phyloP scores from a whole-genome alignment of 2,329 filamentous ascomycete species.

The Fusarium compactum region DNA sequence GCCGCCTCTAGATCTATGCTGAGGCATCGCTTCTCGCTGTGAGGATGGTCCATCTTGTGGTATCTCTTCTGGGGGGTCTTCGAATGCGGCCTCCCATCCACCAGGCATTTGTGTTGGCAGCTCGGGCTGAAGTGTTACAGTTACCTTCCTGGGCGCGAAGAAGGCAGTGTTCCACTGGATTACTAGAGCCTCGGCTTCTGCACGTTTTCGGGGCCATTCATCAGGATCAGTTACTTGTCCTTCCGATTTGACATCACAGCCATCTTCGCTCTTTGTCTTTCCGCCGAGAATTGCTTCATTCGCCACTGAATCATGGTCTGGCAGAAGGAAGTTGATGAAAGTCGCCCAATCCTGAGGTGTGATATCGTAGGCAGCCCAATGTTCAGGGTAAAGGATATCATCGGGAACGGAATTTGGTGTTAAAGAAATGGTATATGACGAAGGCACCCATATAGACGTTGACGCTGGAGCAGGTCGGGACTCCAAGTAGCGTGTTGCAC shows the following conservation, averaged over 20 bases:
- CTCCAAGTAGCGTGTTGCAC: constrained; percentile 58
- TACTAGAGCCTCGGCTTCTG: constrained; percentile 57
- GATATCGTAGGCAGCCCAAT: constrained; percentile 59
- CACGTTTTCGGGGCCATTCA: constrained; percentile 43
- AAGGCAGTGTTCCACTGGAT: constrained; percentile 69
- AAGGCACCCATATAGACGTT: constrained; percentile 41
- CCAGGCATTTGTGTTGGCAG: constrained; percentile 45
- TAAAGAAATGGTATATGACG: constrained; percentile 54
- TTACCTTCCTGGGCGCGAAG: constrained; percentile 64
- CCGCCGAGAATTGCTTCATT: constrained; percentile 64
- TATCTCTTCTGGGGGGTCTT: constrained; percentile 33
- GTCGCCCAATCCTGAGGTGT: constrained; percentile 68
- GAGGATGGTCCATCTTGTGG: constrained; percentile 22
- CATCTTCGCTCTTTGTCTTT: constrained; percentile 60
- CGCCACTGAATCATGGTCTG: constrained; percentile 57
- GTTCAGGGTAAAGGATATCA: constrained; percentile 58
- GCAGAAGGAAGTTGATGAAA: constrained; percentile 68
- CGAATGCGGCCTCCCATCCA: constrained; percentile 39
- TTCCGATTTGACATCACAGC: constrained; percentile 44
- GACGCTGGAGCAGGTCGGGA: constrained; percentile 54
- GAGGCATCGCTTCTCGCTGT: constrained; percentile 22
- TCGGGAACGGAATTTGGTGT: constrained; percentile 53
- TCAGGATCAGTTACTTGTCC: constrained; percentile 23
- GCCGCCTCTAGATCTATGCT: constrained; percentile 19
- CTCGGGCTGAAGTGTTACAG: constrained; percentile 52